phyloP scores from a whole-genome alignment of 257 asterid genomes.

The Vinca minor region DNA sequence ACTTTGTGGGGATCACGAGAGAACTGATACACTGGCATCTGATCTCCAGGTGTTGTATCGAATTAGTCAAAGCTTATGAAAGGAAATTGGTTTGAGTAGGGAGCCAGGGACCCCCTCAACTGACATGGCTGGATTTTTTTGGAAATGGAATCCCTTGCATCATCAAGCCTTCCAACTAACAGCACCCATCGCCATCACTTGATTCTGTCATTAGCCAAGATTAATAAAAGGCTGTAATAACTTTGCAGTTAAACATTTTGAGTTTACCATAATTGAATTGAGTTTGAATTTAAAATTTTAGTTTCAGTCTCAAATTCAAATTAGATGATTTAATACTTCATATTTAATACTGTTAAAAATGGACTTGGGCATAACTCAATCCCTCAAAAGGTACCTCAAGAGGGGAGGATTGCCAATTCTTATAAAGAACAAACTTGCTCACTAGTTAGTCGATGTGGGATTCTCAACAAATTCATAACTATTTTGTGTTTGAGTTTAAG shows the following conservation, averaged over 20 bases:
- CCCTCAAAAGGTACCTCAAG: too few species aligned
- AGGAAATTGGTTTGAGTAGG: background rate
- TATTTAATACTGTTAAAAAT: too few species aligned
- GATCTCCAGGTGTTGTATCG: background rate
- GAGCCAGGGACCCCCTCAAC: constrained; percentile 6
- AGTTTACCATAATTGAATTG: too few species aligned
- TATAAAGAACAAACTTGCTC: too few species aligned
- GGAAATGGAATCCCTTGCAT: background rate
- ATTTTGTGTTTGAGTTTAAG: too few species aligned
- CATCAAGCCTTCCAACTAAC: background rate
- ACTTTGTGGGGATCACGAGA: background rate
- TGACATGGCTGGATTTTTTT: constrained; percentile 3
- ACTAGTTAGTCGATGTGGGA: too few species aligned
- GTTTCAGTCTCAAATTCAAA: too few species aligned
- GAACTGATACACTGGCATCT: background rate
- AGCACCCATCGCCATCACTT: constrained; percentile 1
- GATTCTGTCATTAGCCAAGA: background rate
- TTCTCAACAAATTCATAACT: too few species aligned
- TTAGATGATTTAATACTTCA: too few species aligned
- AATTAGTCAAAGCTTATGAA: background rate
- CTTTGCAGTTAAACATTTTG: constrained; percentile 1
- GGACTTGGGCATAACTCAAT: too few species aligned
- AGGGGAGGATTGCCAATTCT: too few species aligned
- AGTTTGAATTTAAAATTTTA: too few species aligned
- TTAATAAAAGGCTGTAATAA: background rate